Conservation (phyloP, 768 basidiomycete genomes). For the Phlebiopsis gigantea region DNA sequence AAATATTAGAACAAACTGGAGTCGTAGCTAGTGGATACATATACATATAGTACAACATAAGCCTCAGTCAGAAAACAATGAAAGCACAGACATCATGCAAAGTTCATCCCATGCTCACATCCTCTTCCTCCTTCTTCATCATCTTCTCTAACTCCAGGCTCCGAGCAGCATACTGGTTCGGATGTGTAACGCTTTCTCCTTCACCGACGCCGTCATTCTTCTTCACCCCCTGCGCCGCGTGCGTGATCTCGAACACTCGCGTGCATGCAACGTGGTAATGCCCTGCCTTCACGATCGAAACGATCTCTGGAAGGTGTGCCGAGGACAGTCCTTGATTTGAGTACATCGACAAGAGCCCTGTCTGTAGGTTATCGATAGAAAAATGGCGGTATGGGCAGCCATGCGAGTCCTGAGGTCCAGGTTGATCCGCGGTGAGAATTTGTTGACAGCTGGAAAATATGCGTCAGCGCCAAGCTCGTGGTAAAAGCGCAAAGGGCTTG, state of each 20-base stretch:
- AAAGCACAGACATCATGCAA: neutral
- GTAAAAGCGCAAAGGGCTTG: too few relatives aligned
- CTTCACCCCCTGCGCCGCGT: constrained; percentile 61
- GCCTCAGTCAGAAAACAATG: too few relatives aligned
- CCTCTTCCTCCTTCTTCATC: constrained; percentile 8
- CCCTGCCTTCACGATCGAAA: constrained; percentile 66
- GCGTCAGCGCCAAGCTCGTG: neutral
- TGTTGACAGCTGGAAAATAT: constrained; percentile 79
- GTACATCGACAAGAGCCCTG: constrained; percentile 67
- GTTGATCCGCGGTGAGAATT: constrained; percentile 68
- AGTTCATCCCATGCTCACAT: constrained; percentile 9
- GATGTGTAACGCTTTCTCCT: constrained; percentile 89
- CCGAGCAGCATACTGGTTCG: constrained; percentile 81
- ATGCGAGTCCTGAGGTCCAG: constrained; percentile 62
- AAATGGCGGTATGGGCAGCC: constrained; percentile 96
- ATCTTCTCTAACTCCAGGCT: constrained; percentile 61
- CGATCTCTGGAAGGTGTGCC: constrained; percentile 76
- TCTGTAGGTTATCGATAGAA: constrained; percentile 73
- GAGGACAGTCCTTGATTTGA: constrained; percentile 57
- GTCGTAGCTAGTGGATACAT: too few relatives aligned
- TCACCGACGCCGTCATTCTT: constrained; percentile 87
- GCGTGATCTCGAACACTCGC: constrained; percentile 93
- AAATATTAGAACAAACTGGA: neutral
- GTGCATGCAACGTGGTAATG: constrained; percentile 98
- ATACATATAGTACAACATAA: neutral